phyloP scores from a whole-genome alignment of 495 filamentous ascomycete species.

The Pseudotulostoma volvatum region DNA sequence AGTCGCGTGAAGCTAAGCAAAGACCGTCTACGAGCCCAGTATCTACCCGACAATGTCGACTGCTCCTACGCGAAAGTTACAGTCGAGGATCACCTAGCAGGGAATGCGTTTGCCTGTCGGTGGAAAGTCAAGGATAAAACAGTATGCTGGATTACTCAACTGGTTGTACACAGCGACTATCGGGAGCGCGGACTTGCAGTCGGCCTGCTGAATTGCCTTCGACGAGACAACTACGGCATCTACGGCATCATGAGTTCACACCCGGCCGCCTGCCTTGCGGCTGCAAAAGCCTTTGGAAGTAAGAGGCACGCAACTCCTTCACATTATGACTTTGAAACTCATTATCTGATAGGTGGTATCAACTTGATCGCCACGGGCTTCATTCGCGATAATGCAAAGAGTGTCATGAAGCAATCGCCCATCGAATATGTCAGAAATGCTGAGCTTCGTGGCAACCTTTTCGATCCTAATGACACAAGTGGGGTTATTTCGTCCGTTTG shows the following conservation, averaged over 20 bases:
- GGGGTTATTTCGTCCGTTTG: slow-evolving; percentile 15
- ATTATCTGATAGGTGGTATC: neutral
- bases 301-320: slow-evolving; percentile 1
- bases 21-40: slow-evolving; percentile 9
- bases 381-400: neutral
- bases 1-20: slow-evolving; percentile 11
- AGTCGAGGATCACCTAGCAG: slow-evolving; percentile 16
- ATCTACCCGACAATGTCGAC: slow-evolving; percentile 6
- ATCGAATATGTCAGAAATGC: slow-evolving; percentile 12
- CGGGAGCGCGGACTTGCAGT: slow-evolving; percentile 17
- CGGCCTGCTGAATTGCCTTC: slow-evolving; percentile 12
- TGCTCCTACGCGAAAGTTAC: slow-evolving; percentile 14
- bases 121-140: slow-evolving; percentile 11
- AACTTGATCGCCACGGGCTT: neutral
- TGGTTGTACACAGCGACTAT: slow-evolving; percentile 17
- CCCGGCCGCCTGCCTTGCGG: slow-evolving; percentile 9
- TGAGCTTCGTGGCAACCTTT: slow-evolving; percentile 14
- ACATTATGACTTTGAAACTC: slow-evolving; percentile 7
- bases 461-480: slow-evolving; percentile 9
- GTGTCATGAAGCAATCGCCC: neutral
- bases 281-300: slow-evolving; percentile 13
- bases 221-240: slow-evolving; percentile 11
- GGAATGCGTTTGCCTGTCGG: slow-evolving; percentile 20
- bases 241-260: slow-evolving; percentile 21
- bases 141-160: slow-evolving; percentile 25